Base-by-base conservation (phyloP, 2,329 filamentous ascomycete genomes). In the Nothophaeocryptopus gaeumannii region DNA sequence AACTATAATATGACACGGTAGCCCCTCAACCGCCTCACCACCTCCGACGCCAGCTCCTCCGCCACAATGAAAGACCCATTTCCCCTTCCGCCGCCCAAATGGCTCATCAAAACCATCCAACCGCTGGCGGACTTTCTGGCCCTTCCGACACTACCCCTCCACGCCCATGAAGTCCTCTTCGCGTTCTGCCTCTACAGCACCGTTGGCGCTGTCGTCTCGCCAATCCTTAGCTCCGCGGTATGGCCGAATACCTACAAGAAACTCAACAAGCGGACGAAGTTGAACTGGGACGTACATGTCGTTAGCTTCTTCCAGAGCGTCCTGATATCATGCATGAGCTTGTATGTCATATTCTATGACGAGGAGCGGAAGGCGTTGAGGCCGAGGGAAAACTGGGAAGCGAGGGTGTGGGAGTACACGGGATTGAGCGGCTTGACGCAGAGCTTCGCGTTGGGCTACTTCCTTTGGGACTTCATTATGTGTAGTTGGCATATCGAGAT, bases 201-300 rank as follows among this genome's bases (percentile, higher is more conserved):
- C 62, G 78, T 88, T 65, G 82, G 84, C 68, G 74, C 75, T 58
- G 77, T 82, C 53, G 63, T 90, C 55, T 86, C 88, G 44, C 89
- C 89, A 5, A 63, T 75, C 35, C 46, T 91, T 32, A 90, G 86
- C 31, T 75, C 71, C 39, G 64, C 73, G 49, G 67, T 89, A 52
- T 83, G 86, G 56, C 81, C 85, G 13, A 65, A 74, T 39, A 76
- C 80, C 59, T 93, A 93, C 72, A 67, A 74, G 30, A 70, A 71
- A 40, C 77, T 89, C 59, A 80, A 82, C 41, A 72, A 74, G 20
- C 77, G 79, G 47, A 88, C 85, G 49, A 80, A 78, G 65, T 75
- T 89, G 55, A 93, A 87, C 75, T 93, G 89, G 89, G 83, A 95
- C 67, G 85, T 89, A 16, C 89, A 92, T 66, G 84, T 92, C 47